Evolutionary conservation across 495 filamentous ascomycete species (phyloP).

Genomic region (Hypomontagnella monticulosa): DNA sequence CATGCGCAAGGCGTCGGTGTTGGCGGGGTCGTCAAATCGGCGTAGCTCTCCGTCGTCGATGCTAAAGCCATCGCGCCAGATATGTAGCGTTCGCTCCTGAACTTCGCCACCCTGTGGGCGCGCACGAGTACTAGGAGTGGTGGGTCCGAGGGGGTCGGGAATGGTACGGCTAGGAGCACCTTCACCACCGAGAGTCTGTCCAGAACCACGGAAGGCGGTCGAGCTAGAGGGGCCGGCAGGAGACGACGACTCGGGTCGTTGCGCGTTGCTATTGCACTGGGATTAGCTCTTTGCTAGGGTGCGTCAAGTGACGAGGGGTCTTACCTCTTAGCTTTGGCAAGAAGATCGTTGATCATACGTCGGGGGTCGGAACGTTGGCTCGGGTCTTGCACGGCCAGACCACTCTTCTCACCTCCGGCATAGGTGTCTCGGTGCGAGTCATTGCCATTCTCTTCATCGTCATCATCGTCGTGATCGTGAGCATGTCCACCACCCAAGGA

Average conservation of each 20-base stretch:
- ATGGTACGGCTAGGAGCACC: conserved; percentile 79
- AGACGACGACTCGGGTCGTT: conserved; percentile 63
- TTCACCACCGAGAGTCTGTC: conserved; percentile 90
- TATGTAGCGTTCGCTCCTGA: conserved; percentile 75
- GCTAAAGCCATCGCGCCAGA: conserved; percentile 95
- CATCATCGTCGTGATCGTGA: conserved; percentile 60
- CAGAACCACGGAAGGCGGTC: conserved; percentile 79
- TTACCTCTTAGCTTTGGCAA: conserved; percentile 84
- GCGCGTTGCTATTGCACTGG: conserved; percentile 59
- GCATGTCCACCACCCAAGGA: conserved; percentile 59
- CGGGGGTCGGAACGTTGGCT: conserved; percentile 65
- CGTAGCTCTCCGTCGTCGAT: conserved; percentile 94
- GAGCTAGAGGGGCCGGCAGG: conserved; percentile 56
- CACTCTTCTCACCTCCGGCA: conserved; percentile 96
- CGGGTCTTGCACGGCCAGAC: conserved; percentile 93
- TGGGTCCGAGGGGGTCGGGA: conserved; percentile 65
- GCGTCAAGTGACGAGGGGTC: conserved; percentile 27
- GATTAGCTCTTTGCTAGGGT: conserved; percentile 20
- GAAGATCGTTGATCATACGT: conserved; percentile 77
- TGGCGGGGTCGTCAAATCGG: conserved; percentile 87
- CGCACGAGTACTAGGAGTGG: conserved; percentile 33
- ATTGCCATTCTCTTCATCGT: conserved; percentile 67
- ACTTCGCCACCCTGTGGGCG: conserved; percentile 52
- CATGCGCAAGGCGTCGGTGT: conserved; percentile 80
- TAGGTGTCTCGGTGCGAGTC: conserved; percentile 83